Evolutionary conservation across 192 early-diverging fungal species (phyloP), one percentile per base, ranked within the genome.

Genomic region (Phycomyces blakesleeanus): DNA sequence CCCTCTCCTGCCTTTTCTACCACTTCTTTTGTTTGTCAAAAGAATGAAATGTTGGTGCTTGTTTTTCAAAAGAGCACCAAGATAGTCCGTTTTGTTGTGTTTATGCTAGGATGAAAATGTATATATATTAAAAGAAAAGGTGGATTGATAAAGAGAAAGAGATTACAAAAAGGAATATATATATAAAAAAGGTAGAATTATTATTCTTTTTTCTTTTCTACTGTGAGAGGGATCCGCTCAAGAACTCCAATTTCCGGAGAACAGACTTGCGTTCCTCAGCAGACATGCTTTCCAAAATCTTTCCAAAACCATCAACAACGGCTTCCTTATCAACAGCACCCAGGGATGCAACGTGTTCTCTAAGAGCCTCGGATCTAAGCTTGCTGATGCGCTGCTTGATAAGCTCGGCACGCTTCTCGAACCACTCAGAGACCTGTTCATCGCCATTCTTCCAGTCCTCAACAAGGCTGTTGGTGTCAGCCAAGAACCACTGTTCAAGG

Each of bases 401-500:
- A 40, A 68, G 61, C 34, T 55, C 60, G 49, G 64, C 34, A 0
- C 74, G 68, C 26, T 68, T 70, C 63, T 87, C 87, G 41, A 90
- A 75, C 88, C 90, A 91, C 22, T 78, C 67, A 0, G 78, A 76
- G 8, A 88, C 78, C 11, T 47, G 44, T 11, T 47, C 44, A 12
- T 47, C 44, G 3, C 18, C 44, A 15, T 21, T 59, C 40, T 44
- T 42, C 39, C 40, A 37, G n/a, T 68, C 71, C 59, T 83, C 80
- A 68, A 81, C 82, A 27, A 73, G 72, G 3, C 64, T 59, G 25
- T 81, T 74, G 22, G 22, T 55, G 75, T 88, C 87, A 54, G 77
- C 71, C 20, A 76, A 34, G 62, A 87, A 92, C 94, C 94, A 96
- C 8, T 67, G 59, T 40, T 73, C 54, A 16, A 95, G 56, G 1